A percentile compares a stretch with the other conserved stretches of the same genome.
Conservation (phyloP, 2,329 filamentous ascomycete species). For the Sarocladium brachiariae region DNA sequence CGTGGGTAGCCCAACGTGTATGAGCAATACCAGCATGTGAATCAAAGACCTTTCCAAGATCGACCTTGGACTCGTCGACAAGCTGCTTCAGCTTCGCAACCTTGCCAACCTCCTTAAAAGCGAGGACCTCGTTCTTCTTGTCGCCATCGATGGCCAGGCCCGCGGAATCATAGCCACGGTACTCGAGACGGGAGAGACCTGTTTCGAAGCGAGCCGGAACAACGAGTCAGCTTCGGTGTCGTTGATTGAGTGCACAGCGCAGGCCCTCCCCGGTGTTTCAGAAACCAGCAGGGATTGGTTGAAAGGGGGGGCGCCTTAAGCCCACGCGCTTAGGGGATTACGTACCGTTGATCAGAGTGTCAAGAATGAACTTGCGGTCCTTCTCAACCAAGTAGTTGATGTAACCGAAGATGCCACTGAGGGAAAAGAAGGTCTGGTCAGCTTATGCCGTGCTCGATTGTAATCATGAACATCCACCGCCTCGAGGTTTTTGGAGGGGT, state of each 20-base stretch:
- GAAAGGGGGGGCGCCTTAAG: not conserved
- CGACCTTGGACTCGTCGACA: slow-evolving; percentile 74
- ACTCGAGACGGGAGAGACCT: slow-evolving; percentile 94
- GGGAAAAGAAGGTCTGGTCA: slow-evolving; percentile 18
- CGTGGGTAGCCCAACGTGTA: slow-evolving; percentile 98
- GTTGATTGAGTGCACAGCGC: not conserved
- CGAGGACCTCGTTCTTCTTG: slow-evolving; percentile 96
- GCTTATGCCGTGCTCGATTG: slow-evolving; percentile 18
- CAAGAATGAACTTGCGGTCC: slow-evolving; percentile 91
- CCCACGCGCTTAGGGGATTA: slow-evolving; percentile 18
- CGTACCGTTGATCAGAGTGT: slow-evolving; percentile 92
- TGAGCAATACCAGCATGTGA: slow-evolving; percentile 98
- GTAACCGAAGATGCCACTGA: slow-evolving; percentile 93
- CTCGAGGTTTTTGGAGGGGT: slow-evolving; percentile 5
- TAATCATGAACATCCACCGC: not conserved
- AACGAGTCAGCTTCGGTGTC: slow-evolving; percentile 20
- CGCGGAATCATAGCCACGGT: slow-evolving; percentile 97
- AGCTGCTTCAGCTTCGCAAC: slow-evolving; percentile 93
- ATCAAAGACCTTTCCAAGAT: slow-evolving; percentile 90
- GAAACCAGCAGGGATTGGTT: slow-evolving; percentile 8
- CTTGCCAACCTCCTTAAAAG: slow-evolving; percentile 99
- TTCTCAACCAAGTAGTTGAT: slow-evolving; percentile 99
- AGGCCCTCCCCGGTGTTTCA: slow-evolving; percentile 6
- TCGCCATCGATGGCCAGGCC: slow-evolving; percentile 94
- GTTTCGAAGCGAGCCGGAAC: slow-evolving; percentile 13